These are phyloP conservation scores for Avena sativa DNA, from an alignment of 176 grass and related monocot species.

Conservation along the genomic window DNA sequence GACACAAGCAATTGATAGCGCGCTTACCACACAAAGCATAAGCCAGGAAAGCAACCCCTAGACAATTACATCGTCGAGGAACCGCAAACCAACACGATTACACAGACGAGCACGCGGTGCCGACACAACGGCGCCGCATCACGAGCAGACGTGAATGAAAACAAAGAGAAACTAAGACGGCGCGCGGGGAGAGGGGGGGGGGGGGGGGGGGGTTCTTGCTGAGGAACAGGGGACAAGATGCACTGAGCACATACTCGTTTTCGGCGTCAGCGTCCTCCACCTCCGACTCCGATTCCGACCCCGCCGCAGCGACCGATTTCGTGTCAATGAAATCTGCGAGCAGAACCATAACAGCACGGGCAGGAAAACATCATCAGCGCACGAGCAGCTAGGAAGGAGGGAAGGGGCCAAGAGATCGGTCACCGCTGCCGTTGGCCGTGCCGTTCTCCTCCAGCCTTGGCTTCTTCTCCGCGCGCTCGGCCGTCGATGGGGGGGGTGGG, in stretches of 20 bases:
- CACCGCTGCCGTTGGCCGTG: slow-evolving; percentile 34
- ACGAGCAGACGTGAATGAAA: slow-evolving; percentile 7
- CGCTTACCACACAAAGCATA: too few species aligned
- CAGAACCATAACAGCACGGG: slow-evolving; percentile 19
- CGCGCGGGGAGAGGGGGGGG: neutral
- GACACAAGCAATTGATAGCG: too few species aligned
- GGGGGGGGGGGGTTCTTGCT: neutral
- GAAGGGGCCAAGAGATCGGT: neutral
- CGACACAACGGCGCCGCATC: slow-evolving; percentile 7
- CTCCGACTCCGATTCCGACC: slow-evolving; percentile 35
- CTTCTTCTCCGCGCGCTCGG: slow-evolving; percentile 36
- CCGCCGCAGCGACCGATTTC: neutral
- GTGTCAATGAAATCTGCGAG: slow-evolving; percentile 38
- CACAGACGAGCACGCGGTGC: neutral
- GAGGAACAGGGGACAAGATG: neutral
- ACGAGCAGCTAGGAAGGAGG: neutral
- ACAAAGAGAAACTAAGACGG: neutral
- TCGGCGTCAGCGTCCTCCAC: slow-evolving; percentile 8
- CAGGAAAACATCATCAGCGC: slow-evolving; percentile 7
- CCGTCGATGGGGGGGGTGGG: neutral
- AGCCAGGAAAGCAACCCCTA: too few species aligned
- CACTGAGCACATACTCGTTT: slow-evolving; percentile 39
- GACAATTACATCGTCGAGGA: neutral
- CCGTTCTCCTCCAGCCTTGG: slow-evolving; percentile 43
- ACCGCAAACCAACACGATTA: neutral